Evolutionary conservation across 495 filamentous ascomycete species (phyloP).

Genomic region (Xeromyces bisporus): DNA sequence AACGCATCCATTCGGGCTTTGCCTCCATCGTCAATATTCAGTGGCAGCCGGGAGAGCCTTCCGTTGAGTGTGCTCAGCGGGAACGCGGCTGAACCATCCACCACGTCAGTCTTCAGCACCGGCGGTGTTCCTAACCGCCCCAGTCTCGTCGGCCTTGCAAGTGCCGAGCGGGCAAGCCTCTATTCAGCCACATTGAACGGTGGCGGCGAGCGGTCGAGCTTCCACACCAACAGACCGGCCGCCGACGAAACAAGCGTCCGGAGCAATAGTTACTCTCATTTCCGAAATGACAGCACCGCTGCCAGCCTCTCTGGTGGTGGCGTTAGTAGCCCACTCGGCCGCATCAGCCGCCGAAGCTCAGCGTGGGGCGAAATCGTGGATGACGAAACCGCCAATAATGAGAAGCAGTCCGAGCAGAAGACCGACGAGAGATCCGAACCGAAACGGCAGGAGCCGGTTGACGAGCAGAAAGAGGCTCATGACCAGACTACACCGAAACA

Average conservation of each 20-base stretch:
- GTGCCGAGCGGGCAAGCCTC: slow-evolving; percentile 66
- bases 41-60: slow-evolving; percentile 72
- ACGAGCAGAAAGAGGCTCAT: neutral
- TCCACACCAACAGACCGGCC: slow-evolving; percentile 54
- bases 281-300: slow-evolving; percentile 63
- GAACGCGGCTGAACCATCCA: slow-evolving; percentile 43
- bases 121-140: slow-evolving; percentile 30
- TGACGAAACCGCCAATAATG: slow-evolving; percentile 20
- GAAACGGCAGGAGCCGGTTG: neutral
- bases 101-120: slow-evolving; percentile 34
- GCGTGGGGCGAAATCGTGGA: slow-evolving; percentile 44
- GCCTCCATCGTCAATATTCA: slow-evolving; percentile 81
- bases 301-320: slow-evolving; percentile 49
- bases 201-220: slow-evolving; percentile 59
- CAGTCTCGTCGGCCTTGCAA: slow-evolving; percentile 44
- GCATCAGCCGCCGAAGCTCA: slow-evolving; percentile 43
- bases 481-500: neutral
- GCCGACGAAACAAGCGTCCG: slow-evolving; percentile 59
- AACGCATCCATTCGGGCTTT: slow-evolving; percentile 89
- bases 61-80: slow-evolving; percentile 78
- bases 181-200: slow-evolving; percentile 52
- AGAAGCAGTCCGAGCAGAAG: slow-evolving; percentile 8
- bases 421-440: slow-evolving; percentile 5
- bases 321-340: slow-evolving; percentile 40
- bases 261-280: slow-evolving; percentile 61